Conservation (phyloP, 768 basidiomycete genomes). For the Pleurotus platypus region DNA sequence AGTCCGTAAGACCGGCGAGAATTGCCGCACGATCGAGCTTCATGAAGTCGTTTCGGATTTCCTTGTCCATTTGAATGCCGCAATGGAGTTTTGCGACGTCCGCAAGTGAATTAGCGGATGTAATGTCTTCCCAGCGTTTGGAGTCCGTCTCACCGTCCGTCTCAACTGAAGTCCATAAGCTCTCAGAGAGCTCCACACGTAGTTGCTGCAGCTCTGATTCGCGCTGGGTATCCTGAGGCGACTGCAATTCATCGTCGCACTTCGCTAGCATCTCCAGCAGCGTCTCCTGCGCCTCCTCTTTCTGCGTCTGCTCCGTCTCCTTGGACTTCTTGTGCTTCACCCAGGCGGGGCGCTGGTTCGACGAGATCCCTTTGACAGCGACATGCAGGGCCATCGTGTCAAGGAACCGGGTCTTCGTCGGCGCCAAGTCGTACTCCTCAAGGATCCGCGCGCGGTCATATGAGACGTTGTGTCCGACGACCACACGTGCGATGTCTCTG, state of each 20-base stretch:
- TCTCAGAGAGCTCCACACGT: conserved; percentile 35
- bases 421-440: conserved; percentile 76
- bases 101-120: conserved; percentile 85
- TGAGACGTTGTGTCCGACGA: conserved; percentile 94
- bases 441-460: conserved; percentile 83
- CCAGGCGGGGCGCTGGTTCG: neutral
- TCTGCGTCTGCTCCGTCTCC: conserved; percentile 45
- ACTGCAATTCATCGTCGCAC: conserved; percentile 44
- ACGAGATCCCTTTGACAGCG: conserved; percentile 53
- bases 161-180: conserved; percentile 16
- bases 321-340: neutral
- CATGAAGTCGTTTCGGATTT: conserved; percentile 74
- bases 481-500: conserved; percentile 47
- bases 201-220: conserved; percentile 35
- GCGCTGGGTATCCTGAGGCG: conserved; percentile 44
- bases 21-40: conserved; percentile 63
- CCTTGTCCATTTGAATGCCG: conserved; percentile 74
- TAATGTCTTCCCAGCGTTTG: conserved; percentile 90
- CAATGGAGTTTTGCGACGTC: conserved; percentile 93
- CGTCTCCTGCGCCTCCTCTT: conserved; percentile 60
- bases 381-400: conserved; percentile 96
- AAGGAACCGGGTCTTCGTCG: conserved; percentile 74
- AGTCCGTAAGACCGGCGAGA: conserved; percentile 59
- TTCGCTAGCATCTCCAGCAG: conserved; percentile 37
- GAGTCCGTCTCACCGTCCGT: conserved; percentile 23